Conservation (phyloP, 345 rosid genomes). For the Brassica carinata region DNA sequence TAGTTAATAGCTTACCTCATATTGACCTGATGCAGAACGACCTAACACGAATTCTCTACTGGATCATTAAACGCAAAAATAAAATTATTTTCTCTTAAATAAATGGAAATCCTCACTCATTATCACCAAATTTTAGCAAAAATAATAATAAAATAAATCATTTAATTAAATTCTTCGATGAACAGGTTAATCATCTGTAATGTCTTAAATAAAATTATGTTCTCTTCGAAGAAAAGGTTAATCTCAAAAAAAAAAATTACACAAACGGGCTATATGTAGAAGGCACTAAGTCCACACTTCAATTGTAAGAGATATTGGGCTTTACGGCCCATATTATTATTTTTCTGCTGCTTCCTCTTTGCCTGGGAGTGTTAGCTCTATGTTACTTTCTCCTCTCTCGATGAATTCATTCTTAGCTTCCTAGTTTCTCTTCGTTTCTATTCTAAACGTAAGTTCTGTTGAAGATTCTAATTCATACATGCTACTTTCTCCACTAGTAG, state of each 20-base stretch:
- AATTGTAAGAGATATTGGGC: constrained; percentile 2
- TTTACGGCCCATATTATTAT: constrained; percentile 10
- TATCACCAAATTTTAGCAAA: background rate
- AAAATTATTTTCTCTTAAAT: background rate
- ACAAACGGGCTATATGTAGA: background rate
- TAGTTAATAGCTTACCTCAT: background rate
- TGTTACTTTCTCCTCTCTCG: no score
- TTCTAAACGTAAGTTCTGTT: background rate
- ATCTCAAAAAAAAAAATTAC: no score
- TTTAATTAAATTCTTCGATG: background rate
- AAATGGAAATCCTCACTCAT: background rate
- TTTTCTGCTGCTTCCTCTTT: no score
- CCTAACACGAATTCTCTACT: background rate
- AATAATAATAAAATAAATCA: background rate
- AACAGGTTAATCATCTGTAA: background rate
- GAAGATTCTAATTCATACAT: background rate
- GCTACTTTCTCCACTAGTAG: background rate
- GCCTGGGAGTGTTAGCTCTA: no score
- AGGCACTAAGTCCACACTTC: constrained; percentile 9
- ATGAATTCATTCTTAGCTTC: background rate
- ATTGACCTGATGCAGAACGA: background rate
- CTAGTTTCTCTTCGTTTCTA: background rate
- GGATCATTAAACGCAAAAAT: background rate
- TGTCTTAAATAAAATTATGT: no score
- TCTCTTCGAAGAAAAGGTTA: no score